phyloP scores from a whole-genome alignment of 1,139 yeast genomes.

The Hansenula lynferdii region DNA sequence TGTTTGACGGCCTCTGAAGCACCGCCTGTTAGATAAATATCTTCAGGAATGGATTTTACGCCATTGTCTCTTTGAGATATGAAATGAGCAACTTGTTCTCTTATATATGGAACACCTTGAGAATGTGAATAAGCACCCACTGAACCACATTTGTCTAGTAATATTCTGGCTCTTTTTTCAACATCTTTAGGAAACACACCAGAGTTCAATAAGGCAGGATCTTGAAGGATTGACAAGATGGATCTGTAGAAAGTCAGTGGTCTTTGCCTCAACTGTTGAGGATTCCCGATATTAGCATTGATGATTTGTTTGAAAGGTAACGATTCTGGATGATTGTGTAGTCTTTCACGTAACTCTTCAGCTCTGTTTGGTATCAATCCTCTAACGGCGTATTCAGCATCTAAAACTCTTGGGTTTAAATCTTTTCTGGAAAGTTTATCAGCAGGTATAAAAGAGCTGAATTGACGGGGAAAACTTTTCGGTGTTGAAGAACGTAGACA shows the following conservation, averaged over 20 bases:
- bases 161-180: slow-evolving; percentile 55
- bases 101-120: slow-evolving; percentile 71
- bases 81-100: slow-evolving; percentile 78
- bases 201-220: slow-evolving; percentile 58
- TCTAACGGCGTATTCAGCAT: slow-evolving; percentile 93
- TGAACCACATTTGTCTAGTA: slow-evolving; percentile 66
- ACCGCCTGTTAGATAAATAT: slow-evolving; percentile 84
- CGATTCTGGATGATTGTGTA: slow-evolving; percentile 48
- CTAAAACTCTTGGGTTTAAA: slow-evolving; percentile 67
- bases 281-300: slow-evolving; percentile 93
- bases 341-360: slow-evolving; percentile 65
- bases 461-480: no score
- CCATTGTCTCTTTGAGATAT: slow-evolving; percentile 68
- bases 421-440: slow-evolving; percentile 38
- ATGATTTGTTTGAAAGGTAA: slow-evolving; percentile 76
- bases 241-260: slow-evolving; percentile 96
- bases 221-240: slow-evolving; percentile 78
- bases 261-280: slow-evolving; percentile 90
- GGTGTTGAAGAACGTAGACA: no score
- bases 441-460: slow-evolving; percentile 19
- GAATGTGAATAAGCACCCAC: slow-evolving; percentile 94
- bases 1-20: slow-evolving; percentile 89
- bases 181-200: slow-evolving; percentile 55
- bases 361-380: slow-evolving; percentile 93
- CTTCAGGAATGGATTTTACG: slow-evolving; percentile 57